Percentiles rank a stretch among this genome's conserved stretches.
These are phyloP conservation scores for Saccharomycopsis javanensis DNA, from an alignment of 805 yeast species.

Conservation along the genomic window DNA sequence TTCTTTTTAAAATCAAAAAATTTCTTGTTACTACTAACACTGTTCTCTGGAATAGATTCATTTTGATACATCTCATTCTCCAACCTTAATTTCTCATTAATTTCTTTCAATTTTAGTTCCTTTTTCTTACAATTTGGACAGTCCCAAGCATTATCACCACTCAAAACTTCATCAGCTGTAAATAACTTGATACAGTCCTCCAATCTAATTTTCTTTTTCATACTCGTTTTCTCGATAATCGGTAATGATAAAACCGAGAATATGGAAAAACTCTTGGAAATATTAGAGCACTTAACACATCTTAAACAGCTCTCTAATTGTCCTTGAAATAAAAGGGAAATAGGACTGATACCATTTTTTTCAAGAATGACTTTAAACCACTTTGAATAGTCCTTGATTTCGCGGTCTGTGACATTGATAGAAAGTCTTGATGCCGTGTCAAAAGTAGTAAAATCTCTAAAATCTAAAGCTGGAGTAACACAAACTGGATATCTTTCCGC, in stretches of 20 bases:
- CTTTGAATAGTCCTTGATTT: constrained; percentile 34
- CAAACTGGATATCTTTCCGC: constrained; percentile 30
- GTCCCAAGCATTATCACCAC: constrained; percentile 75
- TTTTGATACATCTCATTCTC: constrained; percentile 5
- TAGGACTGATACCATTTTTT: constrained; percentile 56
- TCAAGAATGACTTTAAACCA: constrained; percentile 49
- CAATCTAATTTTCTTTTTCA: constrained; percentile 32
- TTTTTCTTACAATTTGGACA: constrained; percentile 58
- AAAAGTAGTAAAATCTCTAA: constrained; percentile 25
- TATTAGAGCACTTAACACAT: constrained; percentile 57
- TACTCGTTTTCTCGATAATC: constrained; percentile 36
- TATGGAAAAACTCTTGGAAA: constrained; percentile 49
- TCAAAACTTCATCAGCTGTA: constrained; percentile 52
- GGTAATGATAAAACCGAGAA: constrained; percentile 57
- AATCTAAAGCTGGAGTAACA: constrained; percentile 14
- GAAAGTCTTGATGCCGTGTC: constrained; percentile 25
- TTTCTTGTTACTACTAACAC: not conserved
- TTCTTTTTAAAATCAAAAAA: not conserved
- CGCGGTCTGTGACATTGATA: constrained; percentile 30
- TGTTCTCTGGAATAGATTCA: not conserved
- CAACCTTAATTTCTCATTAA: constrained; percentile 1
- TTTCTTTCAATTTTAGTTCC: constrained; percentile 17
- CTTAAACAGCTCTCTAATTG: constrained; percentile 55
- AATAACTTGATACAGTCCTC: constrained; percentile 57
- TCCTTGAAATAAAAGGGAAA: constrained; percentile 60